Conservation (phyloP, 345 rosid genomes). For the Turritis glabra region DNA sequence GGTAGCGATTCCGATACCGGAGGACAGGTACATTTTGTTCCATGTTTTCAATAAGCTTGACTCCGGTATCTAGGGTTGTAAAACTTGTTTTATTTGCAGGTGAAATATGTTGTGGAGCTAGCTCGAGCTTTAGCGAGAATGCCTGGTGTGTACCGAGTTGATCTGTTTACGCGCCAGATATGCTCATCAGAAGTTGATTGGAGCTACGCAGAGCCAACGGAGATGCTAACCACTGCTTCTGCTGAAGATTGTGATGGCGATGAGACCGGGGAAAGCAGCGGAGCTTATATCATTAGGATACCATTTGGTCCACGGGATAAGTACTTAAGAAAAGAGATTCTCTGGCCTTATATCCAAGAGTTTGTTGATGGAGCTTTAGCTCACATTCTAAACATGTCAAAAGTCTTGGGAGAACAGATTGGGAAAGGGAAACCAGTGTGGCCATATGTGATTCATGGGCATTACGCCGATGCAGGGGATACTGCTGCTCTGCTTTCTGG, state of each 20-base stretch:
- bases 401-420: slow-evolving; percentile 84
- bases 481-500: slow-evolving; percentile 92
- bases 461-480: slow-evolving; percentile 97
- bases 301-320: slow-evolving; percentile 93
- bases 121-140: slow-evolving; percentile 89
- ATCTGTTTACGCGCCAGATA: slow-evolving; percentile 90
- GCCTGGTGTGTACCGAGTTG: slow-evolving; percentile 98
- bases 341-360: slow-evolving; percentile 93
- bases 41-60: not conserved
- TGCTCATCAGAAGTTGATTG: slow-evolving; percentile 88
- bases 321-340: slow-evolving; percentile 75
- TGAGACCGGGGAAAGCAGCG: slow-evolving; percentile 89
- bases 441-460: slow-evolving; percentile 97
- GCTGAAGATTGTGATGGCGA: slow-evolving; percentile 60
- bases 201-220: slow-evolving; percentile 98
- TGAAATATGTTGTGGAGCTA: slow-evolving; percentile 96
- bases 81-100: slow-evolving; percentile 43
- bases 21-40: slow-evolving; percentile 67
- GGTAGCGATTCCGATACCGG: slow-evolving; percentile 99
- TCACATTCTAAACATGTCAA: slow-evolving; percentile 90
- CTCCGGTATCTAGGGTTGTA: not conserved
- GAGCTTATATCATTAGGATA: slow-evolving; percentile 89
- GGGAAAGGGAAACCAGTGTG: slow-evolving; percentile 84
- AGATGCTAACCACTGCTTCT: slow-evolving; percentile 70
- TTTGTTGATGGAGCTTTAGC: slow-evolving; percentile 95